Base-by-base conservation (phyloP, 345 rosid genomes). In the Fremontodendron californicum region DNA sequence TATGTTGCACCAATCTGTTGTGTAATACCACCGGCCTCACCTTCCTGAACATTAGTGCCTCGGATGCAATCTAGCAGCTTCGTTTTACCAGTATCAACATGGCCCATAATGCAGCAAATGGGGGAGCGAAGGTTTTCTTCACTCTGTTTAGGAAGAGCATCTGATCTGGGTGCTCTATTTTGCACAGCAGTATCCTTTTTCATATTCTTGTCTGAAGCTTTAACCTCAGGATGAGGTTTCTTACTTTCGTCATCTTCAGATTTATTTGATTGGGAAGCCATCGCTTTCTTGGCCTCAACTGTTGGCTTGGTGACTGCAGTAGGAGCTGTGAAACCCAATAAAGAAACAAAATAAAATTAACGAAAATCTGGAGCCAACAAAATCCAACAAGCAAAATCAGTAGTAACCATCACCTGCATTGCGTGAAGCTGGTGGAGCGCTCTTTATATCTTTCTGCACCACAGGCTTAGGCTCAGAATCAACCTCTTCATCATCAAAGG, bases 1-100 rank as follows among this genome's bases (percentile, higher is more conserved):
- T 93, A 96, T 48, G 99, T 96, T 63, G 98, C 99, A 79, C 99
- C 99, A 76, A 93, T 96, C 86, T 96, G 99, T 74, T 96, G 99
- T 48, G 99, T 96, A 64, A 96, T 96, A 77, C 99, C 99, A 73
- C 99, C 99, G 73, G 95, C 98, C 87, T 96, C 99, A 68, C 99
- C 99, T 87, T 93, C 99, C 88, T 93, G 99, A 61, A 93, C 99
- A 86, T 92, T 93, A 63, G 97, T 96, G 64, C 98, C 98, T 77
- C 98, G 91, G 63, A 96, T 96, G 84, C 93, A 93, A 86, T 96
- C 99, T 82, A 95, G 83, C 63, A 95, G 87, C 88, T 93, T 95
- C 33, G 99, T 95, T 86, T 96, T 96, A 73, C 99, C 99, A 78
- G 97, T 90, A 85, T 96, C 99, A 45, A 96, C 99, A 78, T 96